Base-by-base conservation (phyloP, 2,329 filamentous ascomycete species). In the Aaosphaeria arxii region DNA sequence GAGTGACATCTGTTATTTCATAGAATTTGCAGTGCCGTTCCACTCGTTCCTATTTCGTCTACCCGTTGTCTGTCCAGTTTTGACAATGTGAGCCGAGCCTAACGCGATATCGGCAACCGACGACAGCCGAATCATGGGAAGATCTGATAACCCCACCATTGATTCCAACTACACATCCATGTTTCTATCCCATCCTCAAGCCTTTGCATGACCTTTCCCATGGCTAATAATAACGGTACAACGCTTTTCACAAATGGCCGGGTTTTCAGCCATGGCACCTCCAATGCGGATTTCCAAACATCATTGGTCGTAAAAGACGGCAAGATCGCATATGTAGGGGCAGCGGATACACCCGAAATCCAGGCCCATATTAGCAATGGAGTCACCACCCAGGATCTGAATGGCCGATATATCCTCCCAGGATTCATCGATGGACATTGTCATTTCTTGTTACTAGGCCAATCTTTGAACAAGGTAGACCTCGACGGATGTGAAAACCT, bases 351-450 rank as follows among this genome's bases (percentile, higher is more conserved):
- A 5, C 41, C 53, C 6, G 57, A 66, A 3, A 48, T 71, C 13
- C 57, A 72, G 43, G 53, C 55, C 1, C 63, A 64, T 24, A 54
- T 42, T 13, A 42, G 58, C 13, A 47, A 63, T 11, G 52, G 48
- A 45, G 49, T 45, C 31, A 58, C 9, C 38, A 62, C 46, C 11
- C 57, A 57, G 7, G 70, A 77, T 49, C 57, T 78, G 4, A 42
- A 67, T 2, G 57, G 65, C 11, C 62, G 59, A 7, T 60, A 73
- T 33, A 69, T 82, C 5, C 63, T 83, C 1, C 79, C 80, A 0
- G 77, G 78, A 5, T 82, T 82, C 58, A 74, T 83, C 43, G 80
- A 83, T 54, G 79, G 77, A 0, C 80, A 83, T 57, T 78, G 81
- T 70, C 80, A 83, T 61, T 70, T 83, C 9, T 70, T 82, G 39